Base-by-base conservation (phyloP, 2,329 filamentous ascomycete species). In the Aspergillus sp. region DNA sequence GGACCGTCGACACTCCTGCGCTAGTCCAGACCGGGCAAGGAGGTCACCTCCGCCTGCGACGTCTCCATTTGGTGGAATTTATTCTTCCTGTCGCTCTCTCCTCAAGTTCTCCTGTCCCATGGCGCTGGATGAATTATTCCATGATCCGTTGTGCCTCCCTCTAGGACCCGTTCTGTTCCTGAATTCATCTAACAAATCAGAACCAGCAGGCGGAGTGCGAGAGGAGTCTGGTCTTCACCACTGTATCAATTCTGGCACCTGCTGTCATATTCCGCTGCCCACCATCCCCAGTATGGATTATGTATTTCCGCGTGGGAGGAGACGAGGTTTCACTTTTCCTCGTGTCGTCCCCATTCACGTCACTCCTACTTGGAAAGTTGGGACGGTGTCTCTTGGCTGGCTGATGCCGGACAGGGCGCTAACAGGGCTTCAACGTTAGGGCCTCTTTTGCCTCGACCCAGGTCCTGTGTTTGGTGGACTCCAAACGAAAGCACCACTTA, bases 391-490 rank as follows among this genome's bases (percentile, higher is more conserved):
- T 55, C 58, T 62, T 53, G 57, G 45, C 58, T 57, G 58, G 55
- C 58, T 51, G 60, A 64, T 68, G 64, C 66, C 65, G 63, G 67
- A 63, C 65, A 68, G 65, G 55, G 39, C 54, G 62, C 68, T 69
- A 64, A 68, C 64, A 68, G 67, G 65, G 13, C 55, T 59, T 54
- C 49, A 57, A 57, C 19, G 51, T 63, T 66, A 58, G 49, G 58
- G 56, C 54, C 50, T 59, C 51, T 42, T 9, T 30, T 56, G 49
- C 44, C 57, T 61, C 58, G 61, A 64, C 66, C 59, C 60, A 64
- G 62, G 62, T 61, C 64, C 61, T 63, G 63, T 66, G 66, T 66
- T 68, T 66, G 63, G 66, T 65, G 61, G 66, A 64, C 62, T 66
- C 61, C 24, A 39, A 64, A 61, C 62, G 63, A 68, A 61, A 59